Base-by-base conservation (phyloP, 1,284 basidiomycete species). In the Crepidotus sp. region DNA sequence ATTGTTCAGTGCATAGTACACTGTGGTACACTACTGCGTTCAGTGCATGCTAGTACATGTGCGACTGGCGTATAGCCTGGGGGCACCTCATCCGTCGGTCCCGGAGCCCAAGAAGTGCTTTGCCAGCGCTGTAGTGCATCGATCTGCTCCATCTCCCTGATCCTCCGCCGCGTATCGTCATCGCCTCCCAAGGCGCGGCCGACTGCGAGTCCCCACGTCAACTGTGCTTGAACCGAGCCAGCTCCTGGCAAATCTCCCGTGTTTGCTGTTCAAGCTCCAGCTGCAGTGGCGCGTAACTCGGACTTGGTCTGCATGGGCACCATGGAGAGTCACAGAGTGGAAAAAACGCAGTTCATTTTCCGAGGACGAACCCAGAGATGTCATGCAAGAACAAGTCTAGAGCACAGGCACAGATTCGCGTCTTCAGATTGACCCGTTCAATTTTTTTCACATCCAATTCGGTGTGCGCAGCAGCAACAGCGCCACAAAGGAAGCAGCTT, bases 121-220 rank as follows among this genome's bases (percentile, higher is more conserved):
- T 34, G 32, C 38, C 39, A 37, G 25, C 33, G 44, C 34, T 49
- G 24, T 33, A 41, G 11, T 19, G 30, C 31, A 19, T 34, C 27
- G 21, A 48, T 46, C 17, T 42, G 22, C 31, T 40, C 25, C 49
- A 49, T 49, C 9, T 14, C 11, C 39, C n/a, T 8, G 22, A 21
- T 26, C 25, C 13, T 31, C 29, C 31, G 39, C 31, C n/a, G 9
- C 10, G 31, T 18, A 18, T 40, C 39, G 10, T 19, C 24, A 14
- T 18, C 31, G 4, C 1, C 26, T 7, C 24, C 24, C 24, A 24
- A 3, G 9, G n/a, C 6, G 11, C 15, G 9, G 7, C 17, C 4
- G 36, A 37, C 27, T 7, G 8, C 19, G 27, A 14, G 8, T 3
- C 18, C 29, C 13, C 17, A 26, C n/a, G n/a, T 39, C 36, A 15